Evolutionary conservation across 495 filamentous ascomycete species (phyloP).

Genomic region (Aspergillus ostianus): DNA sequence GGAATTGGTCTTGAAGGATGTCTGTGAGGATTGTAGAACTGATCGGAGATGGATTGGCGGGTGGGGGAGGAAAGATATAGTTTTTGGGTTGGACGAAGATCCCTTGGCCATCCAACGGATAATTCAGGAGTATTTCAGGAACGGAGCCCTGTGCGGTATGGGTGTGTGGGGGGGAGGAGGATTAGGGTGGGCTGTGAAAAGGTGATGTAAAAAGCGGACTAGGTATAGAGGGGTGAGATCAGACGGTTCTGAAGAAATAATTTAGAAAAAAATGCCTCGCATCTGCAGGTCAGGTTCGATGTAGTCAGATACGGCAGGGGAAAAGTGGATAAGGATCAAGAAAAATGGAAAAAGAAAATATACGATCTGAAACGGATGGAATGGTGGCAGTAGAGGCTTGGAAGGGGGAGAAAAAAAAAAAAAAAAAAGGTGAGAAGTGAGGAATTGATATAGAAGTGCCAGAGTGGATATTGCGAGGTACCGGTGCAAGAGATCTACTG

Average conservation of each 20-base stretch:
- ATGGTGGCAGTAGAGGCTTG: conserved; percentile 10
- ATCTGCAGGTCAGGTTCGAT: conserved; percentile 14
- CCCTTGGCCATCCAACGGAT: conserved; percentile 10
- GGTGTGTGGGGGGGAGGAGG: conserved; percentile 18
- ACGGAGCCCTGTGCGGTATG: conserved; percentile 13
- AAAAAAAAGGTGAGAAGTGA: conserved; percentile 4
- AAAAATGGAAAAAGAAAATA: conserved; percentile 6
- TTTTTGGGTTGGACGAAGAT: conserved; percentile 18
- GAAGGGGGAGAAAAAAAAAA: conserved; percentile 3
- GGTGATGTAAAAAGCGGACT: conserved; percentile 8
- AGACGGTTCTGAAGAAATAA: conserved; percentile 15
- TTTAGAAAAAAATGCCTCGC: conserved; percentile 17
- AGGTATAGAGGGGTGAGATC: conserved; percentile 7
- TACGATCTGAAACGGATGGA: conserved; percentile 15
- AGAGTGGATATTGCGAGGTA: conserved; percentile 12
- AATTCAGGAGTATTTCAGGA: conserved; percentile 19
- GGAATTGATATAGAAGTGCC: conserved; percentile 11
- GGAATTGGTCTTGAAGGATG: conserved; percentile 10
- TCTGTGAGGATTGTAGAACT: conserved; percentile 18
- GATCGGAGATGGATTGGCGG: conserved; percentile 19
- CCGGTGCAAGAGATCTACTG: conserved; percentile 11
- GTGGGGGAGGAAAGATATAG: conserved; percentile 22
- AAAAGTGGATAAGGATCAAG: neutral
- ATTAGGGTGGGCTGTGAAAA: conserved; percentile 26
- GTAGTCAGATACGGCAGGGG: conserved; percentile 13